These are phyloP conservation scores for Ustilaginoidea virens DNA, from an alignment of 2,329 filamentous ascomycete species.

Conservation along the genomic window DNA sequence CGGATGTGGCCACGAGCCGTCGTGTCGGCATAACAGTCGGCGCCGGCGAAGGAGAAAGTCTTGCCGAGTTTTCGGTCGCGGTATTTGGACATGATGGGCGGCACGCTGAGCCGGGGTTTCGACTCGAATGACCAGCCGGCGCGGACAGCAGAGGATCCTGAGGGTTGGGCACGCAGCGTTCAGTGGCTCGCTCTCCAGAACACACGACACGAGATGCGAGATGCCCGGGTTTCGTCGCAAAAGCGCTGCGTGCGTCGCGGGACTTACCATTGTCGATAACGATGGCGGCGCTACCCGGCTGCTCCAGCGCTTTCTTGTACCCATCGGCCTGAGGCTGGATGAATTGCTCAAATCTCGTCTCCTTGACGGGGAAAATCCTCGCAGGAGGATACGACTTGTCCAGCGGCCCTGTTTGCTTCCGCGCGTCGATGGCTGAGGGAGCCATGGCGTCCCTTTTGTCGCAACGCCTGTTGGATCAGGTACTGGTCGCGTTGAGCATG, in stretches of 20 bases:
- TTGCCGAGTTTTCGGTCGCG: slow-evolving; percentile 86
- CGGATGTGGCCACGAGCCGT: slow-evolving; percentile 82
- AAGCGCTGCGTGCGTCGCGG: no score
- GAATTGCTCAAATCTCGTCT: slow-evolving; percentile 43
- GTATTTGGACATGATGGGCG: slow-evolving; percentile 88
- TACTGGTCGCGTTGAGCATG: slow-evolving; percentile 2
- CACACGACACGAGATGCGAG: no score
- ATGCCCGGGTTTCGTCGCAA: no score
- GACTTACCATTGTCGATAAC: slow-evolving; percentile 89
- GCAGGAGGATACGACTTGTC: slow-evolving; percentile 34
- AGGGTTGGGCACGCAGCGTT: background rate
- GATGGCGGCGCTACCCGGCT: slow-evolving; percentile 54
- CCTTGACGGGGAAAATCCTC: slow-evolving; percentile 44
- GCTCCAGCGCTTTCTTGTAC: slow-evolving; percentile 49
- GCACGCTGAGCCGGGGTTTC: slow-evolving; percentile 62
- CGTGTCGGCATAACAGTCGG: slow-evolving; percentile 88
- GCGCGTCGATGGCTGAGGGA: slow-evolving; percentile 35
- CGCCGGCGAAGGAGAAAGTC: slow-evolving; percentile 82
- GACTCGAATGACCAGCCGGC: slow-evolving; percentile 93
- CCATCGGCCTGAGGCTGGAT: slow-evolving; percentile 46
- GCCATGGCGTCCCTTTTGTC: slow-evolving; percentile 25
- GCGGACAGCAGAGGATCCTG: slow-evolving; percentile 76
- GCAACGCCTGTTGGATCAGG: slow-evolving; percentile 3
- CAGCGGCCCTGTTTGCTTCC: slow-evolving; percentile 18
- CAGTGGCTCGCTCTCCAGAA: no score